A percentile compares a stretch with the other conserved stretches of the same genome.
phyloP scores from a whole-genome alignment of 176 grass and related monocot species.

The Rhipidocladum racemiflorum region DNA sequence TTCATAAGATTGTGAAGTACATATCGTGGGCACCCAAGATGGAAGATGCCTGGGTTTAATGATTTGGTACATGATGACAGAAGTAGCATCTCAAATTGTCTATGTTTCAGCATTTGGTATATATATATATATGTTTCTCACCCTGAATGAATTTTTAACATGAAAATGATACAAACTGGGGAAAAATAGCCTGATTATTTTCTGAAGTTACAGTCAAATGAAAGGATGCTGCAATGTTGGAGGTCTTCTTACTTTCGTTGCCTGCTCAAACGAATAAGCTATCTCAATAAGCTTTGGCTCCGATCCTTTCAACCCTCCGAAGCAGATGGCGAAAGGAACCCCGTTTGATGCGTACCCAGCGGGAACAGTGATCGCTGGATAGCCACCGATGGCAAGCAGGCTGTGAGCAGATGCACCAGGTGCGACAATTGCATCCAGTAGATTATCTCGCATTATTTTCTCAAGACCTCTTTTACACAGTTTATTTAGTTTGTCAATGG shows the following conservation, averaged over 20 bases:
- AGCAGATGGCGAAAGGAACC: slow-evolving; percentile 57
- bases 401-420: slow-evolving; percentile 42
- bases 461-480: slow-evolving; percentile 53
- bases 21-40: background rate
- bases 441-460: slow-evolving; percentile 53
- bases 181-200: background rate
- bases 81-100: background rate
- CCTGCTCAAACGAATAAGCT: slow-evolving; percentile 79
- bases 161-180: background rate
- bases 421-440: slow-evolving; percentile 62
- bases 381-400: slow-evolving; percentile 65
- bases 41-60: background rate
- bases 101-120: background rate
- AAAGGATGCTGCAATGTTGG: slow-evolving; percentile 40
- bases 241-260: slow-evolving; percentile 49
- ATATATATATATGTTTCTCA: background rate
- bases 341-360: slow-evolving; percentile 56
- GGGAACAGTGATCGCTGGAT: slow-evolving; percentile 65
- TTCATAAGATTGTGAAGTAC: background rate
- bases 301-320: slow-evolving; percentile 71
- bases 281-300: slow-evolving; percentile 74
- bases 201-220: slow-evolving; percentile 36
- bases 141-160: background rate
- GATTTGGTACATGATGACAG: background rate
- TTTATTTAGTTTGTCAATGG: slow-evolving; percentile 50